phyloP scores from a whole-genome alignment of 306 rosid genomes.

The Cucurbita moschata region DNA sequence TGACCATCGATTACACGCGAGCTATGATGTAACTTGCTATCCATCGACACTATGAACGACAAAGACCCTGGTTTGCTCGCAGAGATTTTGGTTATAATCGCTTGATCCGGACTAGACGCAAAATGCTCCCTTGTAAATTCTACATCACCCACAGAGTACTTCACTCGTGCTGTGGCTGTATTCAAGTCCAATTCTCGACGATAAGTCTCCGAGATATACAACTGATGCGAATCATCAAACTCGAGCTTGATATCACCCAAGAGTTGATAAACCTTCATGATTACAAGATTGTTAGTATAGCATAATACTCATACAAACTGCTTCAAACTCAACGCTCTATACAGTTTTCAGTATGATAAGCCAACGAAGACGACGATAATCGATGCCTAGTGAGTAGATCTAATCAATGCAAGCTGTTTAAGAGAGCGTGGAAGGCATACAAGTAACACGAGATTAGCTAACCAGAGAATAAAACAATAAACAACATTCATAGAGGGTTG shows the following conservation, averaged over 20 bases:
- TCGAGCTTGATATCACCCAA: slow-evolving; percentile 71
- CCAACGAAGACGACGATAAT: background rate
- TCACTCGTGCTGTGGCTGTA: slow-evolving; percentile 51
- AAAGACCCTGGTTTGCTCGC: slow-evolving; percentile 55
- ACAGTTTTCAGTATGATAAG: background rate
- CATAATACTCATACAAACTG: background rate
- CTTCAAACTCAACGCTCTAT: background rate
- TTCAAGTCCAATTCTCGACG: slow-evolving; percentile 69
- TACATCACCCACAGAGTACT: slow-evolving; percentile 55
- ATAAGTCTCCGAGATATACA: slow-evolving; percentile 47
- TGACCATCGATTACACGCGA: slow-evolving; percentile 26
- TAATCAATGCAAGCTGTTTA: background rate
- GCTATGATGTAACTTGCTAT: slow-evolving; percentile 55
- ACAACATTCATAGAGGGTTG: background rate
- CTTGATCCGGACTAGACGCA: slow-evolving; percentile 70
- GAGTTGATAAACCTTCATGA: slow-evolving; percentile 63
- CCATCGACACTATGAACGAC: slow-evolving; percentile 55
- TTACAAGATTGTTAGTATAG: slow-evolving; percentile 11
- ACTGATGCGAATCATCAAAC: slow-evolving; percentile 57
- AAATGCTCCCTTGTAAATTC: slow-evolving; percentile 79
- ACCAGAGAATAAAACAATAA: background rate
- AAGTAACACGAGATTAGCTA: background rate
- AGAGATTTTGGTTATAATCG: slow-evolving; percentile 51
- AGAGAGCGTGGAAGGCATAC: background rate
- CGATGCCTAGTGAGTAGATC: background rate